These are phyloP conservation scores for Ganoderma sp. DNA, from an alignment of 1,284 basidiomycete species.

Conservation along the genomic window DNA sequence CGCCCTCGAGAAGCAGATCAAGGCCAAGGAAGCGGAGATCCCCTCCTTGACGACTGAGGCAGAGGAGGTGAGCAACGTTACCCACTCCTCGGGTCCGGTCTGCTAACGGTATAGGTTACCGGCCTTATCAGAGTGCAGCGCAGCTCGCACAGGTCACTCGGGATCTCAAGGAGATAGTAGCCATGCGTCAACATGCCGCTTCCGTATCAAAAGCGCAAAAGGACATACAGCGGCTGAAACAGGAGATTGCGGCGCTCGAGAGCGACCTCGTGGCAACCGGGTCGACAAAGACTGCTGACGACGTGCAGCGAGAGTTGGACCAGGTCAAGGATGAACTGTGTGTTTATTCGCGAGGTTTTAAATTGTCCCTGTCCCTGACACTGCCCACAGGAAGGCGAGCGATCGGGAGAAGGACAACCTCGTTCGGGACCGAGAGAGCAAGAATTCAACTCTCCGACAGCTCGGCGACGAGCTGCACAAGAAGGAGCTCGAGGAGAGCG, in stretches of 20 bases:
- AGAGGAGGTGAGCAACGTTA: constrained; percentile 55
- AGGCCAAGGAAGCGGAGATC: constrained; percentile 58
- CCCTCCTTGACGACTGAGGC: constrained; percentile 56
- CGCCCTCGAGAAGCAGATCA: constrained; percentile 67
- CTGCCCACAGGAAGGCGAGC: constrained; percentile 59
- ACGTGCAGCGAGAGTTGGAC: constrained; percentile 81
- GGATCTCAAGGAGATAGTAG: constrained; percentile 66
- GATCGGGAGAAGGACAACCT: constrained; percentile 72
- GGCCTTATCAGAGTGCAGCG: constrained; percentile 50
- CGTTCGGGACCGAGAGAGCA: constrained; percentile 70
- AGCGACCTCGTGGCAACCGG: constrained; percentile 73
- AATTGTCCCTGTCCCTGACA: background rate
- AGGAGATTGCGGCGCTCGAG: constrained; percentile 74
- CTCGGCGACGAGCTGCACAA: constrained; percentile 64
- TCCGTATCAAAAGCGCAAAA: constrained; percentile 67
- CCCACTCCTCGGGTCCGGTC: background rate
- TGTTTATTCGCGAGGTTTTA: constrained; percentile 36
- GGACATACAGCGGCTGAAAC: constrained; percentile 69
- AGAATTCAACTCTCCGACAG: constrained; percentile 59
- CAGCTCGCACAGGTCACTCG: constrained; percentile 54
- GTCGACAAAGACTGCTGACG: constrained; percentile 81
- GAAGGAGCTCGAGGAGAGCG: constrained; percentile 67
- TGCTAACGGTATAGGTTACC: constrained; percentile 3
- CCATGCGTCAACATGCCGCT: constrained; percentile 68
- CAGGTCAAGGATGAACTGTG: constrained; percentile 70